A percentile compares a stretch with the other conserved stretches of the same genome.
Evolutionary conservation across 768 basidiomycete genomes (phyloP).

Genomic region (Strobilomyces dryophilus): DNA sequence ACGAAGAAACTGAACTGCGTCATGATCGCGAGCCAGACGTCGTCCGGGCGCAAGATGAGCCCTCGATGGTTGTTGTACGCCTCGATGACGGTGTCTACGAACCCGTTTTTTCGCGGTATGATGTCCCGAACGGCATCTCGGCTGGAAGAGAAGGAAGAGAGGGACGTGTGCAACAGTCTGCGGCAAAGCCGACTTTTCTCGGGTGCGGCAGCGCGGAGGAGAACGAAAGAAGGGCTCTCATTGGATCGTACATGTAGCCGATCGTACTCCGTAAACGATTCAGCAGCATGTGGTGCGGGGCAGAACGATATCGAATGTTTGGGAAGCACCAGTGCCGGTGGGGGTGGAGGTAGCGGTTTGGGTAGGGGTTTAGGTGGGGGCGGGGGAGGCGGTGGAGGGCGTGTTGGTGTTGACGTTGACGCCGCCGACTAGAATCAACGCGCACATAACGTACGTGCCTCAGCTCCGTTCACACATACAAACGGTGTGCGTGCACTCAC

Average conservation of each 20-base stretch:
- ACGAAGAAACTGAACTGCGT: constrained; percentile 39
- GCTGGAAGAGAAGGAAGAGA: constrained; percentile 22
- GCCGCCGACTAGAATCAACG: constrained; percentile 6
- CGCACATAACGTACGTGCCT: neutral
- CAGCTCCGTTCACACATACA: neutral
- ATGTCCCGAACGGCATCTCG: constrained; percentile 25
- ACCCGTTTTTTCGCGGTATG: constrained; percentile 30
- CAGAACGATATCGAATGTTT: constrained; percentile 20
- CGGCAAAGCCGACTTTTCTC: constrained; percentile 20
- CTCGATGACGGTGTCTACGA: constrained; percentile 33
- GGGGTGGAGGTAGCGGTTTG: neutral
- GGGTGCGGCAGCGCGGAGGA: constrained; percentile 20
- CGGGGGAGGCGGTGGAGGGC: too few species aligned
- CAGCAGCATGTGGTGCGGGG: constrained; percentile 19
- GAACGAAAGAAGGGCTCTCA: constrained; percentile 17
- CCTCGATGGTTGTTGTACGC: constrained; percentile 35
- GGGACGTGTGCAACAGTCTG: constrained; percentile 28
- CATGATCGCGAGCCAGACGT: constrained; percentile 40
- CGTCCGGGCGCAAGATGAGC: constrained; percentile 45
- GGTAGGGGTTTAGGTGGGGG: too few species aligned
- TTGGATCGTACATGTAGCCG: constrained; percentile 21
- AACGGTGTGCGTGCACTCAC: constrained; percentile 6
- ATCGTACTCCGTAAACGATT: constrained; percentile 30
- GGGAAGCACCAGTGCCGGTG: neutral
- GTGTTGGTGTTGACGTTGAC: neutral